Base-by-base conservation (phyloP, 441 rosid genomes). In the Adansonia rubrostipa region DNA sequence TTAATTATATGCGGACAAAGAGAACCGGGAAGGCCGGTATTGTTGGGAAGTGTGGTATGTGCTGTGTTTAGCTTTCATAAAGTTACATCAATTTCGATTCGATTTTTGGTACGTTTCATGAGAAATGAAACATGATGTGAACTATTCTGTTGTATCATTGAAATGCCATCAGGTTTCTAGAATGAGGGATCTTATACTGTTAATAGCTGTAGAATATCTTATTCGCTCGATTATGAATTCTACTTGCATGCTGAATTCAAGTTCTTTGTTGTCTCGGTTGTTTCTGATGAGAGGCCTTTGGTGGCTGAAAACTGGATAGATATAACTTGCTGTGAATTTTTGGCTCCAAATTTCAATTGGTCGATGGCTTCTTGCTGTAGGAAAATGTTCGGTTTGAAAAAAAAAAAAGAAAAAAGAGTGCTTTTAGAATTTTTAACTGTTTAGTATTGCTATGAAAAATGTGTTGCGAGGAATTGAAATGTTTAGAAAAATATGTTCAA, bases 11-110 rank as follows among this genome's bases (percentile, higher is more conserved):
- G 73, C 78, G 87, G 92, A 84, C 89, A 11, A 88, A 89, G 89
- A 87, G 88, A 71, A 89, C 93, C 68, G 88, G 87, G 91, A 89
- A 89, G 89, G 93, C 87, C 0, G 89, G 90, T 40, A 88, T 88
- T 62, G 89, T 88, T 2, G 90, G 91, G 9, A 89, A 88, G 62
- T 88, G 85, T 76, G 91, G 91, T 88, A 81, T 10, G 88, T 79
- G 61, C 57, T 14, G 40, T 11, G 40, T 47, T 22, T 69, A 36
- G 5, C 40, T 36, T 36, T 36, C 40, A 36, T 36, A 36, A 36
- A 36, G 40, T 36, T 36, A 36, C 40, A 36, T 36, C 40, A 36
- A 36, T 36, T 36, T 36, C 40, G 60, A 15, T 68, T 47, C 56
- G 6, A 47, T 17, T 66, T 67, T 67, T 9, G 36, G n/a, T 10